These are phyloP conservation scores for Mucor piriformis DNA, from an alignment of 371 early-diverging fungal genomes.

Conservation along the genomic window DNA sequence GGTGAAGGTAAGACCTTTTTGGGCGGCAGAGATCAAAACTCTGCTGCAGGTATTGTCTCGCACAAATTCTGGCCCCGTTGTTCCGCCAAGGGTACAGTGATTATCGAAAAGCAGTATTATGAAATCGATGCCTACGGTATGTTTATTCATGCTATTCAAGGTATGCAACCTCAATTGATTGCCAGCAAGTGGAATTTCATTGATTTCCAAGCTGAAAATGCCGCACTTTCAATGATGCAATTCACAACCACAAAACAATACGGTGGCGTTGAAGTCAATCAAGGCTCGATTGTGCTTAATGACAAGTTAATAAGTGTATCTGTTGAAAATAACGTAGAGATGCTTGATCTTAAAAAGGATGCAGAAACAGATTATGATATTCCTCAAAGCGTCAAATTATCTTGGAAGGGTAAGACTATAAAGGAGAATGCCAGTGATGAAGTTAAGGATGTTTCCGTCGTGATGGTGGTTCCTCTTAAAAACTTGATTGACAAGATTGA, in stretches of 20 bases:
- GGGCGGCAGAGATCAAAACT: constrained; percentile 54
- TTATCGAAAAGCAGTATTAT: constrained; percentile 65
- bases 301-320: constrained; percentile 73
- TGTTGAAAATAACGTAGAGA: constrained; percentile 69
- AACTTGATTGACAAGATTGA: constrained; percentile 81
- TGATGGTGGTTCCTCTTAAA: constrained; percentile 61
- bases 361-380: constrained; percentile 80
- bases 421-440: constrained; percentile 51
- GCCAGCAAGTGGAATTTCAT: constrained; percentile 88
- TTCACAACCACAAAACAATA: constrained; percentile 81
- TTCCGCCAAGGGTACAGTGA: constrained; percentile 71
- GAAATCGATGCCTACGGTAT: constrained; percentile 75
- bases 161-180: constrained; percentile 83
- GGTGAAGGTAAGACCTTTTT: constrained; percentile 80
- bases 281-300: constrained; percentile 74
- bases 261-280: constrained; percentile 70
- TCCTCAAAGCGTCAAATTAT: constrained; percentile 71
- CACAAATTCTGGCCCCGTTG: constrained; percentile 87
- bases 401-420: constrained; percentile 76
- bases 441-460: constrained; percentile 62
- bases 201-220: constrained; percentile 64
- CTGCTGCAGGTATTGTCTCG: constrained; percentile 62
- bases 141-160: constrained; percentile 84
- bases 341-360: constrained; percentile 57
- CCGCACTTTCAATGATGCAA: constrained; percentile 76